phyloP scores from a whole-genome alignment of 805 yeast genomes.

The Blastobotrys parvus region DNA sequence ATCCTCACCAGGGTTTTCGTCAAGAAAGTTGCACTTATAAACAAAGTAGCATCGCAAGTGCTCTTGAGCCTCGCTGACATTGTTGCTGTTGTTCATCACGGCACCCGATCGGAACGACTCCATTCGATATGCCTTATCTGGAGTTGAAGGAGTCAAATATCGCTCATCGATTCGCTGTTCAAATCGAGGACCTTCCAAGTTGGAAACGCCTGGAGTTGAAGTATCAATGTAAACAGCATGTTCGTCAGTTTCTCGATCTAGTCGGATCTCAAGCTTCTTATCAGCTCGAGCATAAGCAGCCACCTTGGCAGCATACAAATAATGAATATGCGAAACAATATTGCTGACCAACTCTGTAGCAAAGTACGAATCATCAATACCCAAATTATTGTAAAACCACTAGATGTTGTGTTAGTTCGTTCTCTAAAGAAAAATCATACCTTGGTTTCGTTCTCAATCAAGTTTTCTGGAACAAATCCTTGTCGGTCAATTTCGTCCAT shows the following conservation, averaged over 20 bases:
- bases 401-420: constrained; percentile 5
- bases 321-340: constrained; percentile 76
- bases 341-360: constrained; percentile 75
- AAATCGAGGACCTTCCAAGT: constrained; percentile 39
- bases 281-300: constrained; percentile 69
- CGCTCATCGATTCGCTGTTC: constrained; percentile 75
- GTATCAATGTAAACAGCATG: constrained; percentile 91
- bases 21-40: constrained; percentile 56
- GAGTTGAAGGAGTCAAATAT: constrained; percentile 42
- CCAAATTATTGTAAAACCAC: constrained; percentile 83
- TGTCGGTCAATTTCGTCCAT: constrained; percentile 70
- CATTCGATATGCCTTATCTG: constrained; percentile 48
- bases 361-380: constrained; percentile 88
- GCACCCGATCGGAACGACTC: constrained; percentile 62
- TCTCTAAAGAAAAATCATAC: constrained; percentile 14
- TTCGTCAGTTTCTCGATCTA: constrained; percentile 69
- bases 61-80: constrained; percentile 26
- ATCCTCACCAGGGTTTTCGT: constrained; percentile 24
- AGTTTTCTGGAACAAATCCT: constrained; percentile 82
- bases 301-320: constrained; percentile 86
- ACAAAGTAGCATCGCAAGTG: constrained; percentile 71
- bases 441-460: constrained; percentile 76
- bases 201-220: constrained; percentile 42
- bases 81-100: constrained; percentile 1
- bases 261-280: constrained; percentile 56